Percentiles rank a stretch among this genome's conserved stretches.
Evolutionary conservation across 495 filamentous ascomycete genomes (phyloP).

Genomic region (Tuber magnatum): DNA sequence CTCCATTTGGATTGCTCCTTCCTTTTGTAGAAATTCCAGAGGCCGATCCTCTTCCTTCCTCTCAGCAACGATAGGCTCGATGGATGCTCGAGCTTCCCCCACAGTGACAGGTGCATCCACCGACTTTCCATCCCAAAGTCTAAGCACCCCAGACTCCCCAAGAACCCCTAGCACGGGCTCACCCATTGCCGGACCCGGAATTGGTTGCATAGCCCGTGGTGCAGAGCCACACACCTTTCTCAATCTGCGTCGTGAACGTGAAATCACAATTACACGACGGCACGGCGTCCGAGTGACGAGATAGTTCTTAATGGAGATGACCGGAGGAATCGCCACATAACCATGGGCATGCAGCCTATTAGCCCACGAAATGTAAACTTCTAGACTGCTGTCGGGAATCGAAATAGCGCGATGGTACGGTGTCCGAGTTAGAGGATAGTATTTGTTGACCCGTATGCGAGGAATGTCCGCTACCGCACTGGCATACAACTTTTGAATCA

Average conservation of each 20-base stretch:
- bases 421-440: too few species aligned
- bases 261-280: not conserved
- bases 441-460: too few species aligned
- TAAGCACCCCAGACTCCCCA: not conserved
- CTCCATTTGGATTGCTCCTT: not conserved
- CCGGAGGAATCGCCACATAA: not conserved
- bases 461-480: too few species aligned
- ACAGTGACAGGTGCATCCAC: too few species aligned
- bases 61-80: not conserved
- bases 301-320: not conserved
- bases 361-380: not conserved
- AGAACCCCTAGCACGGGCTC: not conserved
- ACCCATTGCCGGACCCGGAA: not conserved
- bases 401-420: too few species aligned
- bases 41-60: not conserved
- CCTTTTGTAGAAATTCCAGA: not conserved
- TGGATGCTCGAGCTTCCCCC: not conserved
- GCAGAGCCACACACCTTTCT: not conserved
- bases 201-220: not conserved
- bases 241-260: not conserved
- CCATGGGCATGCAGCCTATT: not conserved
- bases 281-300: not conserved
- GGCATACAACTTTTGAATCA: too few species aligned
- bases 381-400: too few species aligned
- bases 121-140: not conserved